phyloP scores from a whole-genome alignment of 106 monocot species.

The Acorus gramineus region DNA sequence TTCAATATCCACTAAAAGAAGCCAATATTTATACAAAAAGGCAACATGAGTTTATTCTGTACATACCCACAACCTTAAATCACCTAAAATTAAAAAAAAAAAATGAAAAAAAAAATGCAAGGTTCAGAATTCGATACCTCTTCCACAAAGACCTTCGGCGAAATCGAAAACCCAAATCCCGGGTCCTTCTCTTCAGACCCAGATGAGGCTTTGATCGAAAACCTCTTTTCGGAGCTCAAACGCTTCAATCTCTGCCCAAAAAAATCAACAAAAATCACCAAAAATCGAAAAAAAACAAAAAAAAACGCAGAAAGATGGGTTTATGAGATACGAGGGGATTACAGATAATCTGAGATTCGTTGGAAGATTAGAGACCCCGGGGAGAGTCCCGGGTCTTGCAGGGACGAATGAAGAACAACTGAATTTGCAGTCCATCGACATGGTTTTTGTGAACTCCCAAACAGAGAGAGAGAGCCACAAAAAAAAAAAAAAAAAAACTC shows the following conservation, averaged over 20 bases:
- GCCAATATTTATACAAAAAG: too few relatives aligned
- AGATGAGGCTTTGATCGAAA: slow-evolving; percentile 22
- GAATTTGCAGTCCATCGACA: slow-evolving; percentile 19
- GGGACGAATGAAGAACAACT: slow-evolving; percentile 17
- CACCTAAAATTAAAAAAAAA: not conserved
- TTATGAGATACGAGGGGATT: not conserved
- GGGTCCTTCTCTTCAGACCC: slow-evolving; percentile 17
- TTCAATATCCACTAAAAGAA: not conserved
- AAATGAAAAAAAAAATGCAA: not conserved
- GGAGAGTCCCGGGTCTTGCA: slow-evolving; percentile 4
- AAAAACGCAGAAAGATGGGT: not conserved
- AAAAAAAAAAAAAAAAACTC: not conserved
- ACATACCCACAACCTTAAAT: not conserved
- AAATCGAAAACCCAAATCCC: slow-evolving; percentile 15
- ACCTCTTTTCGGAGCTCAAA: slow-evolving; percentile 1
- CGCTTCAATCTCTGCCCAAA: slow-evolving; percentile 29
- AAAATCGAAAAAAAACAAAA: not conserved
- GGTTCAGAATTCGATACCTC: slow-evolving; percentile 28
- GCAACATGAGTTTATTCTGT: too few relatives aligned
- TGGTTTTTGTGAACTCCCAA: not conserved
- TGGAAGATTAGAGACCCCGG: slow-evolving; percentile 3
- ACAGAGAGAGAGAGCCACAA: not conserved
- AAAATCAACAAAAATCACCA: not conserved
- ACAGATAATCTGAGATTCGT: slow-evolving; percentile 24
- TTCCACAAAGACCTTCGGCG: slow-evolving; percentile 42